phyloP scores from a whole-genome alignment of 441 rosid species.

The Hura crepitans region DNA sequence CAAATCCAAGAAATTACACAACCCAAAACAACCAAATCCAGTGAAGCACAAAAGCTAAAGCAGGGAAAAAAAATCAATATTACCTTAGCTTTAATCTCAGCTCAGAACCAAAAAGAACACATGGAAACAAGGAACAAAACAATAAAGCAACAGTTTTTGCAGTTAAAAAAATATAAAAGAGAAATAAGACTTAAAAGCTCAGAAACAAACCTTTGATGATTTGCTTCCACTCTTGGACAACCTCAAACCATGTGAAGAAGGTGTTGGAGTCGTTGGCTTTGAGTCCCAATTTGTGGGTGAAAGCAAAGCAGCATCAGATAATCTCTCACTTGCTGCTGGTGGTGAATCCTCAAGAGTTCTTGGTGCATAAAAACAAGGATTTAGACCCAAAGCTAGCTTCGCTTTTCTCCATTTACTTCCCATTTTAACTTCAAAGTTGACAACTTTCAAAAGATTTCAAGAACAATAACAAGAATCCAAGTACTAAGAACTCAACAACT shows the following conservation, averaged over 20 bases:
- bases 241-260: conserved; percentile 68
- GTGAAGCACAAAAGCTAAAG: not conserved
- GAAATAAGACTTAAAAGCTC: conserved; percentile 14
- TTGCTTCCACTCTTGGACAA: conserved; percentile 64
- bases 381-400: conserved; percentile 74
- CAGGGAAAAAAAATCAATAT: conserved; percentile 2
- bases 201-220: conserved; percentile 75
- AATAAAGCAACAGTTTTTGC: not conserved
- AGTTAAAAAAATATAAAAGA: conserved; percentile 3
- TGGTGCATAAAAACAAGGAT: conserved; percentile 83
- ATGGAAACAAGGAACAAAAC: not conserved
- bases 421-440: conserved; percentile 38
- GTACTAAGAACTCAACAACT: not conserved
- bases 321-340: conserved; percentile 47
- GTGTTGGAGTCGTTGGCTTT: conserved; percentile 66
- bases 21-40: conserved; percentile 4
- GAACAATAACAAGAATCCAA: conserved; percentile 10
- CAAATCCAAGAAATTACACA: not conserved
- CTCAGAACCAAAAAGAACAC: conserved; percentile 21
- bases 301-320: conserved; percentile 79
- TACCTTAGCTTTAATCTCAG: conserved; percentile 18
- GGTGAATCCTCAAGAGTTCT: conserved; percentile 68
- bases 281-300: conserved; percentile 64
- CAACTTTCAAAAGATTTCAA: conserved; percentile 9
- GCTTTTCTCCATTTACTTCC: conserved; percentile 88